These are phyloP conservation scores for Hirsutella rhossiliensis DNA, from an alignment of 2,329 filamentous ascomycete species.

Conservation along the genomic window DNA sequence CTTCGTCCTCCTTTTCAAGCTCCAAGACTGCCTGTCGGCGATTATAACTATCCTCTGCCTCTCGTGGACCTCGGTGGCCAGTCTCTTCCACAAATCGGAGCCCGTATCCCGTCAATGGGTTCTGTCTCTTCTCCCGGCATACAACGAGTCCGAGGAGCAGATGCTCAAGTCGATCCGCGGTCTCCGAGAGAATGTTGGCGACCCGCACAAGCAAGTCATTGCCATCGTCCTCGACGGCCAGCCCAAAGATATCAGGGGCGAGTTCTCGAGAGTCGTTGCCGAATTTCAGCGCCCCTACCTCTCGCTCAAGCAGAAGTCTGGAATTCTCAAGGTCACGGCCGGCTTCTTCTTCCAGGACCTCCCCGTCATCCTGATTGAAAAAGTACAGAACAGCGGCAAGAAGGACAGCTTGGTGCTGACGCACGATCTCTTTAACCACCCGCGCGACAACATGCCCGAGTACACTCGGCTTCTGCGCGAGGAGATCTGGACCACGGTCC, in stretches of 20 bases:
- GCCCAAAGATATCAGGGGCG: not conserved
- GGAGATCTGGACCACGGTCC: not conserved
- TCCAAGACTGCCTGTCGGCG: not conserved
- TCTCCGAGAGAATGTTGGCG: not conserved
- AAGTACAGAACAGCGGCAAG: not conserved
- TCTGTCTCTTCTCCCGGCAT: not conserved
- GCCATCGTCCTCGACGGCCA: not conserved
- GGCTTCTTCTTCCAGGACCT: not conserved
- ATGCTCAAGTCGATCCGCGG: not conserved
- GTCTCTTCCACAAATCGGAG: not conserved
- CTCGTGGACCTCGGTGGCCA: not conserved
- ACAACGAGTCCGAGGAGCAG: conserved; percentile 1
- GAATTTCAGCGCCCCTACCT: not conserved
- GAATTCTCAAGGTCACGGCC: not conserved
- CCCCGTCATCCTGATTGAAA: not conserved
- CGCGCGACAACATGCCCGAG: not conserved
- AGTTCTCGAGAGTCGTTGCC: not conserved
- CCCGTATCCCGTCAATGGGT: not conserved
- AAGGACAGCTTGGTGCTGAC: not conserved
- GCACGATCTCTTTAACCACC: conserved; percentile 1
- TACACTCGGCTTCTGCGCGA: not conserved
- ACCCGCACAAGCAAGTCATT: not conserved
- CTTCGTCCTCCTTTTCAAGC: not conserved
- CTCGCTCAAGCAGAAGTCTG: not conserved
- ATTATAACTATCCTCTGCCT: not conserved